Percentiles rank a stretch among this genome's conserved stretches.
Conservation (phyloP, 345 rosid species). For the Xanthoceras sorbifolium region DNA sequence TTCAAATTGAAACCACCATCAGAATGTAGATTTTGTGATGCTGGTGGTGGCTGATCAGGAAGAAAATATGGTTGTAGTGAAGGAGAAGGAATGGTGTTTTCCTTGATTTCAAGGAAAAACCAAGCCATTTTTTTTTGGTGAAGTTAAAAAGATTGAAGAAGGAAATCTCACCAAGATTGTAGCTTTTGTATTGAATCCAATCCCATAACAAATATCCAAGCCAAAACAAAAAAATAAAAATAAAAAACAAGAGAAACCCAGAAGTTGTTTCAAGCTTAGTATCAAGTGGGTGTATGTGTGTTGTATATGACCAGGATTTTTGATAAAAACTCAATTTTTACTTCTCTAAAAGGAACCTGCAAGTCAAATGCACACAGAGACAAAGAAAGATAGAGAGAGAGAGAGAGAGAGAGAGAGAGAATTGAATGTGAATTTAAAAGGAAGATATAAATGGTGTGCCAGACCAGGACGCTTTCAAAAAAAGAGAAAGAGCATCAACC, state of each 20-base stretch:
- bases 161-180: slow-evolving; percentile 31
- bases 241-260: not conserved
- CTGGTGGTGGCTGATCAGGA: slow-evolving; percentile 37
- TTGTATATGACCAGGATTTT: not conserved
- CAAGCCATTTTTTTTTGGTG: slow-evolving; percentile 34
- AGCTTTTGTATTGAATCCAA: slow-evolving; percentile 28
- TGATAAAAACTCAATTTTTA: slow-evolving; percentile 1
- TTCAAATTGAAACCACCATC: slow-evolving; percentile 51
- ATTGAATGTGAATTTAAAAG: slow-evolving; percentile 25
- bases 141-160: not conserved
- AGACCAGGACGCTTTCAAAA: slow-evolving; percentile 28
- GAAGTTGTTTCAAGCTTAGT: not conserved
- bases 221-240: not conserved
- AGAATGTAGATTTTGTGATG: slow-evolving; percentile 17
- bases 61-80: slow-evolving; percentile 31
- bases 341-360: slow-evolving; percentile 21
- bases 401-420: slow-evolving; percentile 22
- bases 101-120: slow-evolving; percentile 38
- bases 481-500: not conserved
- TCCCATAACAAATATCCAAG: slow-evolving; percentile 22
- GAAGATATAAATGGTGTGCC: slow-evolving; percentile 28
- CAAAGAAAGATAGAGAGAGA: not conserved
- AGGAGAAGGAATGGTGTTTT: slow-evolving; percentile 36
- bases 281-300: not conserved
- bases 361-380: slow-evolving; percentile 21